Evolutionary conservation across 2,329 filamentous ascomycete species (phyloP), one percentile per base, ranked within the genome.

Genomic region (Dactylellina haptotyla): DNA sequence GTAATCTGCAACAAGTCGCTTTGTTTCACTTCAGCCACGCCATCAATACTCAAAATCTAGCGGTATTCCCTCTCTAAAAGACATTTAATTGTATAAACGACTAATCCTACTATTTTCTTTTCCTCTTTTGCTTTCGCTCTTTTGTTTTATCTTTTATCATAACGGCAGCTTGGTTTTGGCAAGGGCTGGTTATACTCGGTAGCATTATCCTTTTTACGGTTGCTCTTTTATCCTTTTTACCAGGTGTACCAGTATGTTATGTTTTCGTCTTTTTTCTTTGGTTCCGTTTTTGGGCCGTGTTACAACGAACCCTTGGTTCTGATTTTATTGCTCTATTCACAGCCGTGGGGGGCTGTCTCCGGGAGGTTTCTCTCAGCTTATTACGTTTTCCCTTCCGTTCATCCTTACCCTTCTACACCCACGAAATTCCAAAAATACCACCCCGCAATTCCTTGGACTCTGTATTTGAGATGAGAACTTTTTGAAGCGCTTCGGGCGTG

Each of bases 141-240:
- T 46, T 41, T 14, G 20, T 53, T 59, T 43, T n/a, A n/a, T n/a
- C n/a, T 59, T 59, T 67, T 67, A 59, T 28, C 53, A 58, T 67
- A 53, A 59, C 63, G n/a, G 63, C 53, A 37, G 54, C 63, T 67
- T 67, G 63, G 18, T 18, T 58, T 25, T 26, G 37, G 43, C 63
- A 67, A 53, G 63, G 30, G 53, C 53, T 53, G 45, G 16, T 53
- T 59, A 57, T 65, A 51, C 34, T 67, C 63, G 53, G 63, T 67
- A 58, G 63, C 53, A 51, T 30, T 73, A 69, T 70, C 39, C 58
- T 61, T 70, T 46, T 56, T 32, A 43, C 16, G 41, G 32, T 45
- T 61, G 30, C 26, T 51, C 32, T 64, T 57, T 63, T 54, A 57
- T 71, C 59, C 69, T 50, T 63, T 72, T 70, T 41, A 39, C 63